phyloP scores from a whole-genome alignment of 768 basidiomycete species.

The Boletus patriciae region DNA sequence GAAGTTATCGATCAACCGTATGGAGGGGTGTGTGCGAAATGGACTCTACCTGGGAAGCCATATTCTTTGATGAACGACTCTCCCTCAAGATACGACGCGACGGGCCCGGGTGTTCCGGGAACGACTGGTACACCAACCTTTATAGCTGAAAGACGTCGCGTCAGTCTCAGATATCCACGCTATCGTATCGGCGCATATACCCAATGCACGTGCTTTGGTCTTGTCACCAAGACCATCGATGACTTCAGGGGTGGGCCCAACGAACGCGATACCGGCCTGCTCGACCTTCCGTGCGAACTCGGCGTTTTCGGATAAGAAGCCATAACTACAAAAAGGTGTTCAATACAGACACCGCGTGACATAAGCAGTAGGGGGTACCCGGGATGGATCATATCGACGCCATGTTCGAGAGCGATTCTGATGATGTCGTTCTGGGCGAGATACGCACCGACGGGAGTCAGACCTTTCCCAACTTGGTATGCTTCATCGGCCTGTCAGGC shows the following conservation, averaged over 20 bases:
- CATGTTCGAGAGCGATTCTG: conserved; percentile 93
- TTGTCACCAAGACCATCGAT: conserved; percentile 99
- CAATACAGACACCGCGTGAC: background rate
- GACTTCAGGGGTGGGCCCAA: conserved; percentile 93
- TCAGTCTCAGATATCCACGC: background rate
- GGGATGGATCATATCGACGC: conserved; percentile 99
- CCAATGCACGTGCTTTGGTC: conserved; percentile 92
- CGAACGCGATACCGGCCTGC: conserved; percentile 94
- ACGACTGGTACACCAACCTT: conserved; percentile 93
- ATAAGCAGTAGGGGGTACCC: conserved; percentile 52
- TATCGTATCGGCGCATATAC: conserved; percentile 39
- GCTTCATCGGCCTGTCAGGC: conserved; percentile 86
- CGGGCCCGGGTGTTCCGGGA: conserved; percentile 96
- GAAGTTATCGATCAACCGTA: conserved; percentile 8
- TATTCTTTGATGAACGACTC: conserved; percentile 91
- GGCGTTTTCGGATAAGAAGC: conserved; percentile 97
- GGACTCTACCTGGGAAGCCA: conserved; percentile 81
- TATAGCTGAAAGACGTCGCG: conserved; percentile 56
- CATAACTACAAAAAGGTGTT: conserved; percentile 60
- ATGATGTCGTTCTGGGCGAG: conserved; percentile 98
- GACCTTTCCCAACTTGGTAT: conserved; percentile 94
- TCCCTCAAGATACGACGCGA: conserved; percentile 75
- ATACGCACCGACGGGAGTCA: conserved; percentile 96
- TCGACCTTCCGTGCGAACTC: conserved; percentile 97
- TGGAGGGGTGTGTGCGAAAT: background rate